Percentiles rank a stretch among this genome's conserved stretches.
Evolutionary conservation across 768 basidiomycete genomes (phyloP).

Genomic region (Hygrocybe coccinea): DNA sequence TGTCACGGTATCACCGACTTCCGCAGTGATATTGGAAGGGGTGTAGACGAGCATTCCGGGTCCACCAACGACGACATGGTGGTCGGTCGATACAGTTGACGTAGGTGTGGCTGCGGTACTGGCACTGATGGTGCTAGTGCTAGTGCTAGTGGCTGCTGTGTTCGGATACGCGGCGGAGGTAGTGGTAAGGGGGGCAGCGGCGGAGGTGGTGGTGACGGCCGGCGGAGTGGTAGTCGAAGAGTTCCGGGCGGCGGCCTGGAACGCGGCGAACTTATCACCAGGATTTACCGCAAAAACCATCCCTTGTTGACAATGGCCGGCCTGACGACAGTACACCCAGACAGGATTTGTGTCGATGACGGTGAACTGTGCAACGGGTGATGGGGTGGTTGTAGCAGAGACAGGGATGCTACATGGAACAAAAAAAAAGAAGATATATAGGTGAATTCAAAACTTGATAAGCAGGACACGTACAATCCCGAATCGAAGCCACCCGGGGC

Average conservation of each 20-base stretch:
- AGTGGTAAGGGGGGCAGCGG: no score
- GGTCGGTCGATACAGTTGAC: conserved; percentile 25
- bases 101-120: conserved; percentile 19
- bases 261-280: conserved; percentile 47
- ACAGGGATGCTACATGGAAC: conserved; percentile 41
- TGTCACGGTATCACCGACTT: conserved; percentile 44
- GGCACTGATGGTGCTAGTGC: conserved; percentile 28
- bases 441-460: background rate
- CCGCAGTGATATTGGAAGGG: conserved; percentile 44
- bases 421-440: background rate
- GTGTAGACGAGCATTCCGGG: conserved; percentile 34
- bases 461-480: conserved; percentile 44
- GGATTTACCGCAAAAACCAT: conserved; percentile 70
- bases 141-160: conserved; percentile 16
- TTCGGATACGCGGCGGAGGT: conserved; percentile 26
- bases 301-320: conserved; percentile 48
- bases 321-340: conserved; percentile 59
- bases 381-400: conserved; percentile 35
- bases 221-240: no score
- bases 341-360: conserved; percentile 43
- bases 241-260: conserved; percentile 49
- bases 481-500: conserved; percentile 49
- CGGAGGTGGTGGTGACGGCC: conserved; percentile 21
- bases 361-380: conserved; percentile 41
- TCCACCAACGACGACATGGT: conserved; percentile 42